Conservation (phyloP, 768 basidiomycete species). For the Obba rivulosa region DNA sequence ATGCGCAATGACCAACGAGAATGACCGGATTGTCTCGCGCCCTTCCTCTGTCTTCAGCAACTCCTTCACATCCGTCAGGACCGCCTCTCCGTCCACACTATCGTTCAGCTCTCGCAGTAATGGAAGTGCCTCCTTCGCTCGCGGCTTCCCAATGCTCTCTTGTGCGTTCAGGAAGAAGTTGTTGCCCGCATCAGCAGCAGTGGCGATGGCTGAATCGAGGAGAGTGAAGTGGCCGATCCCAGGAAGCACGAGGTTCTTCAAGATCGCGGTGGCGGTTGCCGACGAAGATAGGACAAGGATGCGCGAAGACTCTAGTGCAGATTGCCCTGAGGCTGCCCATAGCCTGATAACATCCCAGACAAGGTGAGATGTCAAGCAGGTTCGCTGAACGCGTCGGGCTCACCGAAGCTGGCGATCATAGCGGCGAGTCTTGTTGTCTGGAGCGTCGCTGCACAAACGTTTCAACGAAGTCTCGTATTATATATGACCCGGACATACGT, state of each 20-base stretch:
- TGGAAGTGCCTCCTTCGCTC: slow-evolving; percentile 74
- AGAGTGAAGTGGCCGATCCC: slow-evolving; percentile 96
- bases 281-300: slow-evolving; percentile 77
- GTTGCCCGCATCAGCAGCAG: slow-evolving; percentile 80
- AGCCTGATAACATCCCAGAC: slow-evolving; percentile 29
- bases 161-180: slow-evolving; percentile 90
- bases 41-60: slow-evolving; percentile 17
- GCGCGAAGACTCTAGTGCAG: slow-evolving; percentile 78
- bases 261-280: slow-evolving; percentile 80
- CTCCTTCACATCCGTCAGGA: slow-evolving; percentile 40
- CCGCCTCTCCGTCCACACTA: slow-evolving; percentile 63
- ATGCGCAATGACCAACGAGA: slow-evolving; percentile 77
- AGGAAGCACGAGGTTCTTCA: slow-evolving; percentile 96
- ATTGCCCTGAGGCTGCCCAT: slow-evolving; percentile 92
- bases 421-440: slow-evolving; percentile 82
- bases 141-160: slow-evolving; percentile 71
- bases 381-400: slow-evolving; percentile 12
- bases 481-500: slow-evolving; percentile 26
- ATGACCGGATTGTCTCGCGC: slow-evolving; percentile 12
- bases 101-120: slow-evolving; percentile 85
- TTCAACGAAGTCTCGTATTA: not conserved
- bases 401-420: slow-evolving; percentile 96
- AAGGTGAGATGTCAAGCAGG: not conserved
- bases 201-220: slow-evolving; percentile 59
- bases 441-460: slow-evolving; percentile 34